Evolutionary conservation across 805 yeast genomes (phyloP).

Genomic region (Metschnikowia gelsemii): DNA sequence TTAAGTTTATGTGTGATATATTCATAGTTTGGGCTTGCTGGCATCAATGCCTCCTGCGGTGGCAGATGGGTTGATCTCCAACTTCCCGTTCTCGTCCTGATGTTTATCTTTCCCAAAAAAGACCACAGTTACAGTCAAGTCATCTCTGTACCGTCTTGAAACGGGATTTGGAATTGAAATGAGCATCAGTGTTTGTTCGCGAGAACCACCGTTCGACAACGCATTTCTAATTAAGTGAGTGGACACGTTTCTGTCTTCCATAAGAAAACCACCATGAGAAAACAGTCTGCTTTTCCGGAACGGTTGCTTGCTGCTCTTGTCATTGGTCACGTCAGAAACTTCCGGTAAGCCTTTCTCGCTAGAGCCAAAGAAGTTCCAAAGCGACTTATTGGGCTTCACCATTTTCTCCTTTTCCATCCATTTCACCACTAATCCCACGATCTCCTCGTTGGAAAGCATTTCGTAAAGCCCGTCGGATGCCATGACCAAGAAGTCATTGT

Average conservation of each 20-base stretch:
- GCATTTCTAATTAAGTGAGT: slow-evolving; percentile 95
- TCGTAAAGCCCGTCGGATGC: slow-evolving; percentile 95
- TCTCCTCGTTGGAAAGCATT: slow-evolving; percentile 87
- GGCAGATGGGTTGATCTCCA: slow-evolving; percentile 56
- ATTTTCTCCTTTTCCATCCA: slow-evolving; percentile 83
- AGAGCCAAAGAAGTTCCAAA: slow-evolving; percentile 46
- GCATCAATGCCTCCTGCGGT: slow-evolving; percentile 55
- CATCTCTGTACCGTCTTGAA: slow-evolving; percentile 91
- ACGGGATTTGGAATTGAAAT: slow-evolving; percentile 89
- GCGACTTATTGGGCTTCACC: slow-evolving; percentile 49
- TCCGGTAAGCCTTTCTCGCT: slow-evolving; percentile 55
- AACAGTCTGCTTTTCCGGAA: slow-evolving; percentile 53
- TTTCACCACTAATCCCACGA: slow-evolving; percentile 84
- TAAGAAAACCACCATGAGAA: slow-evolving; percentile 42
- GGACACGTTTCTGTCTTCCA: slow-evolving; percentile 85
- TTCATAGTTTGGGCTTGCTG: slow-evolving; percentile 48
- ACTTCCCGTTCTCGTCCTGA: slow-evolving; percentile 45
- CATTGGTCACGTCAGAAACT: slow-evolving; percentile 61
- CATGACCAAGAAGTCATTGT: slow-evolving; percentile 83
- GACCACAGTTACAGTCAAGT: slow-evolving; percentile 91
- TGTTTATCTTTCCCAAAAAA: slow-evolving; percentile 70
- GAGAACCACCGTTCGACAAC: slow-evolving; percentile 77
- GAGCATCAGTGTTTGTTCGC: slow-evolving; percentile 83
- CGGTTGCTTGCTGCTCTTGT: slow-evolving; percentile 67
- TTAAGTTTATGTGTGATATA: no score